phyloP scores from a whole-genome alignment of 2,329 filamentous ascomycete genomes.

The Daldinia eschscholtzii region DNA sequence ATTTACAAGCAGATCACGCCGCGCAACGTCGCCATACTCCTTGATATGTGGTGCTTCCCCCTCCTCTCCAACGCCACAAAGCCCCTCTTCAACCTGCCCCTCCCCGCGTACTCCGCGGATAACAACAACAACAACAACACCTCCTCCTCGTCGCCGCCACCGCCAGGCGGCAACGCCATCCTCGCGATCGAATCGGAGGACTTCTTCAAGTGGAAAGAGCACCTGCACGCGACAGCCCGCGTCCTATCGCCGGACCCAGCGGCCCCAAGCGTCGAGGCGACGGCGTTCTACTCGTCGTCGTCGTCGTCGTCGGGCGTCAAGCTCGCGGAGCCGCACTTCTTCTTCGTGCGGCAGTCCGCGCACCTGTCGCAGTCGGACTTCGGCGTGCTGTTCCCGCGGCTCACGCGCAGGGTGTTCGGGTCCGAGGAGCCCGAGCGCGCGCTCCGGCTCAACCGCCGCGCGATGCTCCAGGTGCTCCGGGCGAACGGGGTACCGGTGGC shows the following conservation, averaged over 20 bases:
- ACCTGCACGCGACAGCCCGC: conserved; percentile 76
- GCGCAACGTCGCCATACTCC: conserved; percentile 73
- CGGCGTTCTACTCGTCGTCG: conserved; percentile 53
- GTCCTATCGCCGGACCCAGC: conserved; percentile 70
- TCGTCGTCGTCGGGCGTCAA: conserved; percentile 53
- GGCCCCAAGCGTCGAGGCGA: conserved; percentile 57
- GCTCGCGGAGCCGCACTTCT: conserved; percentile 73
- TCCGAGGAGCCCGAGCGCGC: conserved; percentile 70
- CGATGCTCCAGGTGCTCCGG: conserved; percentile 68
- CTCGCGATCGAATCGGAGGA: conserved; percentile 80
- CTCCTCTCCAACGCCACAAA: conserved; percentile 72
- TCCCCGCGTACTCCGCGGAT: conserved; percentile 74
- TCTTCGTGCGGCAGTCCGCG: conserved; percentile 79
- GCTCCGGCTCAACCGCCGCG: conserved; percentile 70
- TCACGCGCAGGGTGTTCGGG: conserved; percentile 69
- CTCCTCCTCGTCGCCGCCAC: neutral
- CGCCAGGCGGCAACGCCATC: conserved; percentile 68
- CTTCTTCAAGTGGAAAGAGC: conserved; percentile 82
- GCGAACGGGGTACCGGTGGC: conserved; percentile 63
- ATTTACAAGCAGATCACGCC: conserved; percentile 77
- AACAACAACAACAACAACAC: too few relatives aligned
- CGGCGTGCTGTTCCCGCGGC: conserved; percentile 82
- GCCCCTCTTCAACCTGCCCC: conserved; percentile 76
- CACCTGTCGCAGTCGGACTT: conserved; percentile 89
- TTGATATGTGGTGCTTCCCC: conserved; percentile 87